Evolutionary conservation across 257 asterid species (phyloP).

Genomic region (Penstemon barbatus): DNA sequence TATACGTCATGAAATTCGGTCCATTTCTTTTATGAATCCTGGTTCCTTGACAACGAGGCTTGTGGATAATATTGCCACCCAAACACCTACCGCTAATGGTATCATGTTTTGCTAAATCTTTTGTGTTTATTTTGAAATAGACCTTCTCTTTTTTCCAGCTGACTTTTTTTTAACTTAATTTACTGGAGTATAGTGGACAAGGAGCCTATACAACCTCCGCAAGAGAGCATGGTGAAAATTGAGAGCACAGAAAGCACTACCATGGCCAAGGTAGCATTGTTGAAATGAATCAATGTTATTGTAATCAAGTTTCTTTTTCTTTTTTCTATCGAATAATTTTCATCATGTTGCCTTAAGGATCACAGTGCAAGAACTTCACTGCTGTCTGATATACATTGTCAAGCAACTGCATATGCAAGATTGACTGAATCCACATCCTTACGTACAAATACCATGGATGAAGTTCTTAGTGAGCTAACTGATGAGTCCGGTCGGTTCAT

Average conservation of each 20-base stretch:
- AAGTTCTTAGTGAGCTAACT: constrained; percentile 63
- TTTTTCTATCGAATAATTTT: constrained; percentile 20
- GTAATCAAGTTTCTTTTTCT: background rate
- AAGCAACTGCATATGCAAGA: constrained; percentile 61
- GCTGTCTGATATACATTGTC: constrained; percentile 55
- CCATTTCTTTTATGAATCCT: constrained; percentile 73
- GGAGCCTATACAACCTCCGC: constrained; percentile 38
- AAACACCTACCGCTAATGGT: constrained; percentile 43
- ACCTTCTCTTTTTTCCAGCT: constrained; percentile 2
- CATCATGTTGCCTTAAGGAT: constrained; percentile 42
- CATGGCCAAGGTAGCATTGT: constrained; percentile 48
- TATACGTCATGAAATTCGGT: constrained; percentile 77
- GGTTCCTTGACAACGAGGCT: constrained; percentile 68
- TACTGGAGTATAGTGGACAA: constrained; percentile 31
- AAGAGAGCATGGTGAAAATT: constrained; percentile 34
- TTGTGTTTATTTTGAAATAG: constrained; percentile 2
- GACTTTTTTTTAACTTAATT: constrained; percentile 22
- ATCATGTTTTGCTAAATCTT: constrained; percentile 22
- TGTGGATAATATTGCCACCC: constrained; percentile 56
- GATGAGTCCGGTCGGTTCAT: constrained; percentile 77
- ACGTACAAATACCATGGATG: constrained; percentile 40
- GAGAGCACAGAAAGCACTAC: constrained; percentile 34
- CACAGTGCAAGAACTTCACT: constrained; percentile 35
- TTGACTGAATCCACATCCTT: constrained; percentile 53
- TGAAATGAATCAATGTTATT: background rate